Percentiles rank a stretch among this genome's conserved stretches.
phyloP scores from a whole-genome alignment of 202 grass and related monocot genomes.

The Hordeum pubiflorum region DNA sequence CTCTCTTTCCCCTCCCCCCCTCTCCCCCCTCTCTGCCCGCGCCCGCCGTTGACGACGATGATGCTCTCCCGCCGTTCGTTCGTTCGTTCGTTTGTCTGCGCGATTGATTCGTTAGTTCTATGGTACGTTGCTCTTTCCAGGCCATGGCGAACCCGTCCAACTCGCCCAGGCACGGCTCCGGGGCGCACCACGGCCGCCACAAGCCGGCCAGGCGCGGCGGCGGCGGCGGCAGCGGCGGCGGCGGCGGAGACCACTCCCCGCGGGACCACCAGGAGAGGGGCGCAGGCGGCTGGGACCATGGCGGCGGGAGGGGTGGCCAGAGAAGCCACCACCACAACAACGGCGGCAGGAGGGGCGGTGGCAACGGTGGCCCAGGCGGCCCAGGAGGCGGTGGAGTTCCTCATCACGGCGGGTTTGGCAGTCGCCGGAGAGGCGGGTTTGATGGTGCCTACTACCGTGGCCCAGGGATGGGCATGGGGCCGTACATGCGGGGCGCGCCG shows the following conservation, averaged over 20 bases:
- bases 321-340: conserved; percentile 24
- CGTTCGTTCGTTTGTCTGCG: background rate
- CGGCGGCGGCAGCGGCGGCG: background rate
- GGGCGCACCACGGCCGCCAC: conserved; percentile 26
- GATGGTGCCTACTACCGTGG: conserved; percentile 33
- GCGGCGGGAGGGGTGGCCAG: conserved; percentile 23
- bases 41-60: background rate
- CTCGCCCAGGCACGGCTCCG: conserved; percentile 16
- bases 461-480: conserved; percentile 22
- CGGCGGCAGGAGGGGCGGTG: conserved; percentile 19
- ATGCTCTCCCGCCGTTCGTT: too few species aligned
- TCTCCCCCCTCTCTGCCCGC: too few species aligned
- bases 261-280: conserved; percentile 25
- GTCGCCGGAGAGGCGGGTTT: conserved; percentile 29
- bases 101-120: background rate
- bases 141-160: conserved; percentile 8
- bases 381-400: background rate
- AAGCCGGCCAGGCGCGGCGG: conserved; percentile 18
- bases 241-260: conserved; percentile 28
- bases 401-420: conserved; percentile 6
- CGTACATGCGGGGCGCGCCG: conserved; percentile 31
- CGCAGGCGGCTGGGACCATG: conserved; percentile 31
- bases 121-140: background rate
- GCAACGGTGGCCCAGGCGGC: background rate
- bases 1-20: background rate